Percentiles rank a stretch among this genome's conserved stretches.
phyloP scores from a whole-genome alignment of 2,329 filamentous ascomycete genomes.

The Hysterium pulicare region DNA sequence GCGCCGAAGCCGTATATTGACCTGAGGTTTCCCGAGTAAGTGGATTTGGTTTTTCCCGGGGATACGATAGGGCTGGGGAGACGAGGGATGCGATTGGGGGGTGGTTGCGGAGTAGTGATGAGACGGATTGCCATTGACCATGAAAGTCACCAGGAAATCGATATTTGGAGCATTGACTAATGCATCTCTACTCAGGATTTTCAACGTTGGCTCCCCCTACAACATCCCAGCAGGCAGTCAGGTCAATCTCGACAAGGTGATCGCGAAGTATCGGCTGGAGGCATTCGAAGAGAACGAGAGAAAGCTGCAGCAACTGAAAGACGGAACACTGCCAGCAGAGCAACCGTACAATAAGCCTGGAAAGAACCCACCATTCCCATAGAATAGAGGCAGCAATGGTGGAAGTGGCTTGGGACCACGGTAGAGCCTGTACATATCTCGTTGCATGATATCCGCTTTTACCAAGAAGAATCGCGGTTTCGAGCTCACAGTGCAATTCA shows the following conservation, averaged over 20 bases:
- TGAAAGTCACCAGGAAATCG: not conserved
- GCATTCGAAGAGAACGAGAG: conserved; percentile 55
- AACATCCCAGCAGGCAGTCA: conserved; percentile 62
- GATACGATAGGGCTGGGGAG: not conserved
- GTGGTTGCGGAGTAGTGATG: not conserved
- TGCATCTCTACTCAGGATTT: conserved; percentile 47
- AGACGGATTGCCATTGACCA: not conserved
- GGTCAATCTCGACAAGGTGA: conserved; percentile 57
- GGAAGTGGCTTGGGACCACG: not conserved
- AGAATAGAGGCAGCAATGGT: not conserved
- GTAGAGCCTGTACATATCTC: conserved; percentile 1
- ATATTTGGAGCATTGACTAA: conserved; percentile 4
- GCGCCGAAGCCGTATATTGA: conserved; percentile 49
- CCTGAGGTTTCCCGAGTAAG: conserved; percentile 64
- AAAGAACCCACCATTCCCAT: not conserved
- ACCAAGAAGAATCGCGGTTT: too few species aligned
- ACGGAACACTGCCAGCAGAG: conserved; percentile 2
- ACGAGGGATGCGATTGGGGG: not conserved
- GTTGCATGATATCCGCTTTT: not conserved
- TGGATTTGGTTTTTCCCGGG: conserved; percentile 16
- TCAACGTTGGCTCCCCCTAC: conserved; percentile 61
- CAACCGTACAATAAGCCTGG: not conserved
- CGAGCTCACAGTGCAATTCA: too few species aligned
- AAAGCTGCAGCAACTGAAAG: conserved; percentile 38
- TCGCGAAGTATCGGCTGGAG: conserved; percentile 60